phyloP scores from a whole-genome alignment of 2,329 filamentous ascomycete genomes.

The Penicillium glabrum region DNA sequence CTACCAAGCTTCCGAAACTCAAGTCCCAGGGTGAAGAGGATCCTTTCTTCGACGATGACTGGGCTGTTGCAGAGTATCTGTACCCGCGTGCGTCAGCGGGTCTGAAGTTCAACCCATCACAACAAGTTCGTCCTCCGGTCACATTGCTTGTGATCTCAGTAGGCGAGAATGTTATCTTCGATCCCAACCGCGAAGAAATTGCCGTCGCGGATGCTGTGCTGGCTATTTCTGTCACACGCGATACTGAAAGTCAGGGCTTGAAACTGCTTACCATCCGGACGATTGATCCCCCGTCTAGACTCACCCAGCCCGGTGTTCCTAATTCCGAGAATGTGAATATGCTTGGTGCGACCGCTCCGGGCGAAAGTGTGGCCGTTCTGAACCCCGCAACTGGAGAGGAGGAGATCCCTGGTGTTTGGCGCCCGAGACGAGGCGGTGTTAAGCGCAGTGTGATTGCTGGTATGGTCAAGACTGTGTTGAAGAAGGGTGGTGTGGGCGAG shows the following conservation, averaged over 20 bases:
- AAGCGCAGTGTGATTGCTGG: constrained; percentile 70
- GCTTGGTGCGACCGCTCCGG: constrained; percentile 37
- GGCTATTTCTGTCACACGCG: constrained; percentile 71
- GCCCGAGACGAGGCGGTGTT: constrained; percentile 77
- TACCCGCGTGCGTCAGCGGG: constrained; percentile 57
- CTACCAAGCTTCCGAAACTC: constrained; percentile 78
- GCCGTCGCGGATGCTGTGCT: constrained; percentile 88
- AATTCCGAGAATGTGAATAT: constrained; percentile 62
- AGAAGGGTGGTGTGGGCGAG: constrained; percentile 76
- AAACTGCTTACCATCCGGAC: constrained; percentile 69
- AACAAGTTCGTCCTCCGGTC: constrained; percentile 68
- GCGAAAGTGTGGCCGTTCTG: constrained; percentile 44
- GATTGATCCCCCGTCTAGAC: constrained; percentile 70
- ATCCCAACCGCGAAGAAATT: constrained; percentile 86
- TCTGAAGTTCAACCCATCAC: constrained; percentile 13
- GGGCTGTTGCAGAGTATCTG: constrained; percentile 77
- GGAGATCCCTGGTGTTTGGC: constrained; percentile 73
- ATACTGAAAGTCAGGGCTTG: constrained; percentile 45
- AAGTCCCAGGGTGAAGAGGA: constrained; percentile 93
- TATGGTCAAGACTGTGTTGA: constrained; percentile 75
- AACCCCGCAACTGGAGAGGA: constrained; percentile 56
- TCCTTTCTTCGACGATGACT: constrained; percentile 96
- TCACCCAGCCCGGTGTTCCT: constrained; percentile 70
- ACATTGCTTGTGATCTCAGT: constrained; percentile 88
- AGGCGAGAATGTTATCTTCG: constrained; percentile 87